Conservation (phyloP, 371 early-diverging fungal genomes). For the Circinella umbellata region DNA sequence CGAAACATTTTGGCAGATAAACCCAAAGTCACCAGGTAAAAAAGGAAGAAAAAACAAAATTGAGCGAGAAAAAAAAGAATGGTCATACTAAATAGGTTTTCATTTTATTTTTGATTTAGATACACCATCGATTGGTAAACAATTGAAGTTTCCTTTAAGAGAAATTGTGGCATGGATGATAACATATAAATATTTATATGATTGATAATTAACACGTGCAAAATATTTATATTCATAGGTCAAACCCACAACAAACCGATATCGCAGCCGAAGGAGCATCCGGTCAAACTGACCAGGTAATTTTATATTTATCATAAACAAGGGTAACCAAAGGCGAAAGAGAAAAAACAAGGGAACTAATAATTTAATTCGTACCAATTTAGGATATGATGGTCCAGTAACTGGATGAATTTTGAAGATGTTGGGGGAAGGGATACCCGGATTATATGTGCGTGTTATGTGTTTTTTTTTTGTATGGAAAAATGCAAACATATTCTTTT, state of each 20-base stretch:
- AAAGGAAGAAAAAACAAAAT: not conserved
- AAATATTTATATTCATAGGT: conserved; percentile 1
- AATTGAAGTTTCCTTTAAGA: not conserved
- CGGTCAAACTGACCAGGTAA: conserved; percentile 30
- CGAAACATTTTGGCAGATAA: conserved; percentile 91
- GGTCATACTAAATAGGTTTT: not conserved
- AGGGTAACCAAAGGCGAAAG: not conserved
- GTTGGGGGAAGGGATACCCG: not conserved
- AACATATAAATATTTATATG: no score
- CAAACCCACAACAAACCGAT: conserved; percentile 32
- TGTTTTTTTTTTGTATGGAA: not conserved
- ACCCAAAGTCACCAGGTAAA: conserved; percentile 89
- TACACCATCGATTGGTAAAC: conserved; percentile 52
- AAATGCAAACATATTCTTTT: not conserved
- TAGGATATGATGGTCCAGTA: conserved; percentile 47
- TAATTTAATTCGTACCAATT: not conserved
- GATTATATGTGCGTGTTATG: not conserved
- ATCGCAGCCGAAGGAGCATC: conserved; percentile 18
- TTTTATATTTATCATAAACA: not conserved
- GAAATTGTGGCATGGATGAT: no score
- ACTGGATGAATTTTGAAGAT: not conserved
- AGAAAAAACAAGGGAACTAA: not conserved
- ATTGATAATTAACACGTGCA: no score
- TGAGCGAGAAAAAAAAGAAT: not conserved
- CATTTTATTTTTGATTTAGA: conserved; percentile 16